Conservation (phyloP, 2,329 filamentous ascomycete genomes). For the Aspergillus proliferans region DNA sequence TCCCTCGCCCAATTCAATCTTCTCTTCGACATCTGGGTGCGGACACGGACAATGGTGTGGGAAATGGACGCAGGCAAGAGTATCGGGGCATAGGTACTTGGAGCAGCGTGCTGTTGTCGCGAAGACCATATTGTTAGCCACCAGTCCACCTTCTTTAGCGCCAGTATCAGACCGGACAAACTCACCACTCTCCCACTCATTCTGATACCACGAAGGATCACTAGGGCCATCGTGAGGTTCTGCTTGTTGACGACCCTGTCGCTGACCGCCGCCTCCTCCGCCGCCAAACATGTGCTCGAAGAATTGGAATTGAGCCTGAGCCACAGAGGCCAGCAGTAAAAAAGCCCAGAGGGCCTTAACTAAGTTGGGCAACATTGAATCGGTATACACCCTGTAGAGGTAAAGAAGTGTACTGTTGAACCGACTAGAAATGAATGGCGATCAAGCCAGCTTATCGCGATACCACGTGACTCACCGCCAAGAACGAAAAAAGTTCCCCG, state of each 20-base stretch:
- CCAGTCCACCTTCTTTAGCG: too few species aligned
- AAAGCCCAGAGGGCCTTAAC: constrained; percentile 38
- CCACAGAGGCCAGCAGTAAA: constrained; percentile 54
- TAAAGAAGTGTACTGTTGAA: not conserved
- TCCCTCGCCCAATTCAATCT: constrained; percentile 56
- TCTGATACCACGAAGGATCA: constrained; percentile 73
- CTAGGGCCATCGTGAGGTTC: constrained; percentile 71
- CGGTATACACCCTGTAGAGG: not conserved
- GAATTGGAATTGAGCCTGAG: constrained; percentile 83
- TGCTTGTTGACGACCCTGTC: constrained; percentile 50
- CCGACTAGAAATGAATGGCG: not conserved
- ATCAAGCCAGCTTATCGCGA: constrained; percentile 26
- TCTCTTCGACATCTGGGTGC: constrained; percentile 69
- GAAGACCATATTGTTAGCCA: constrained; percentile 11
- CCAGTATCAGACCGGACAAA: not conserved
- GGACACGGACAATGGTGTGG: constrained; percentile 95
- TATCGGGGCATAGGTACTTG: constrained; percentile 91
- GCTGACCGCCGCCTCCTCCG: constrained; percentile 28
- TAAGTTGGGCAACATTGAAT: constrained; percentile 22
- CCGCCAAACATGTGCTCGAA: constrained; percentile 95
- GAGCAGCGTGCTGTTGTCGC: constrained; percentile 65
- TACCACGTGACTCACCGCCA: constrained; percentile 20
- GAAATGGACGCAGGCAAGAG: constrained; percentile 89
- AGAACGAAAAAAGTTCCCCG: constrained; percentile 15
- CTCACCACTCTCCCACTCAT: constrained; percentile 50